A percentile compares a stretch with the other conserved stretches of the same genome.
These are phyloP conservation scores for Xanthoconium separans DNA, from an alignment of 1,284 basidiomycete genomes.

Conservation along the genomic window DNA sequence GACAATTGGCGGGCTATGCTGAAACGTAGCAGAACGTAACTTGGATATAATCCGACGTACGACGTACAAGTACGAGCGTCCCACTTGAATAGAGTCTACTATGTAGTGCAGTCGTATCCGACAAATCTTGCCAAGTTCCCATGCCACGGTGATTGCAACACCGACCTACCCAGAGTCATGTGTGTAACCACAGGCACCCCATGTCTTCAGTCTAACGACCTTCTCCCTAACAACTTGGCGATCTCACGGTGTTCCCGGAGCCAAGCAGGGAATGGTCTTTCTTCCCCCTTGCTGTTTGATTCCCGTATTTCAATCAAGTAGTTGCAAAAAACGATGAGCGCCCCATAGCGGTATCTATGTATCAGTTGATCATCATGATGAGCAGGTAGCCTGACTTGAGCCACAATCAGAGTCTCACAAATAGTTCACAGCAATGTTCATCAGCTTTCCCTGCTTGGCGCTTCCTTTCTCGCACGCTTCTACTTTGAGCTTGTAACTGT, in stretches of 20 bases:
- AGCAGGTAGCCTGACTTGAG: conserved; percentile 5
- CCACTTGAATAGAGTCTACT: neutral
- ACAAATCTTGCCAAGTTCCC: conserved; percentile 4
- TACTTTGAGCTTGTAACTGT: conserved; percentile 87
- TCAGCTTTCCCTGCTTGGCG: conserved; percentile 71
- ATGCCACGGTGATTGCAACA: neutral
- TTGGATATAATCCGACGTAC: neutral
- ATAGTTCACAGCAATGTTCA: conserved; percentile 81
- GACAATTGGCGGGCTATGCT: neutral
- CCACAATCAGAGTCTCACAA: conserved; percentile 48
- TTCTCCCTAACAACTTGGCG: conserved; percentile 69
- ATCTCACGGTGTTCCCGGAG: conserved; percentile 83
- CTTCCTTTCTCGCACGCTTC: conserved; percentile 81
- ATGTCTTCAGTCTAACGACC: conserved; percentile 62
- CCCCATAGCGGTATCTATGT: conserved; percentile 79
- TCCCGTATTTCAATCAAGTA: conserved; percentile 85
- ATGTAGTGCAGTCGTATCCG: neutral
- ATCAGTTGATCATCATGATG: neutral
- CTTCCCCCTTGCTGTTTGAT: conserved; percentile 36
- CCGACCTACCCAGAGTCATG: neutral
- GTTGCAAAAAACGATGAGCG: conserved; percentile 93
- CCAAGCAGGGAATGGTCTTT: conserved; percentile 79
- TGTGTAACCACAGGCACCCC: neutral
- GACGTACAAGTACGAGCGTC: neutral
- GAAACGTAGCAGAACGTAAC: neutral